Evolutionary conservation across 139 green algal genomes (phyloP).

Genomic region (Pseudopediastrum boryanum): DNA sequence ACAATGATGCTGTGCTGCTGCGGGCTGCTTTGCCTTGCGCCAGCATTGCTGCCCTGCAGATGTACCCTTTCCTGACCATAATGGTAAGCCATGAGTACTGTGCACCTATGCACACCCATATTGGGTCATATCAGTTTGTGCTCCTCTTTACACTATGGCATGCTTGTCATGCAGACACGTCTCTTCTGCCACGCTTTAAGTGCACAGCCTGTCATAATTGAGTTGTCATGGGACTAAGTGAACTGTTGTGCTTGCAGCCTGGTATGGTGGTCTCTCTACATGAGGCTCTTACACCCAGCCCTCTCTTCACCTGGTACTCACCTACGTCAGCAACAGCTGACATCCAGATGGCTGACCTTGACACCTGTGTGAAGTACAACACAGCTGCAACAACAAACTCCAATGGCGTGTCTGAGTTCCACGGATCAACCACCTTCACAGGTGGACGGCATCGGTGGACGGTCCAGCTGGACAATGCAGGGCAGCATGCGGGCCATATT

Average conservation of each 20-base stretch:
- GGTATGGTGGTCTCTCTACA: conserved; percentile 59
- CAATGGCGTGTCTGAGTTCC: conserved; percentile 44
- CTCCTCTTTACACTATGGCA: too few relatives aligned
- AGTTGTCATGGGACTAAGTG: too few relatives aligned
- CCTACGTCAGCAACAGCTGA: conserved; percentile 32
- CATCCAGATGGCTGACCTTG: conserved; percentile 55
- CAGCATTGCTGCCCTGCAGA: conserved; percentile 54
- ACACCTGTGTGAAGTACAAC: conserved; percentile 66
- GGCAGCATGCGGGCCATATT: conserved; percentile 49
- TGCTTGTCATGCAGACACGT: too few relatives aligned
- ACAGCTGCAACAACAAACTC: conserved; percentile 31
- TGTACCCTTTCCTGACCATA: conserved; percentile 67
- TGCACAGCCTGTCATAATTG: too few relatives aligned
- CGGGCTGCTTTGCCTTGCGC: conserved; percentile 48
- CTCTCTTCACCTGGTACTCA: conserved; percentile 61
- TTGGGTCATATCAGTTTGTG: too few relatives aligned
- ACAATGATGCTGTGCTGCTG: conserved; percentile 49
- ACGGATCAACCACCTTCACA: conserved; percentile 54
- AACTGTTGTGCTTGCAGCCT: too few relatives aligned
- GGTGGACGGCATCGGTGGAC: conserved; percentile 60
- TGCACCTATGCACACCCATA: too few relatives aligned
- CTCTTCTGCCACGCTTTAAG: too few relatives aligned
- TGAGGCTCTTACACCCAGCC: conserved; percentile 57
- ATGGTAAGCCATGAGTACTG: too few relatives aligned
- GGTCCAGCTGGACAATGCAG: conserved; percentile 68